Evolutionary conservation across 2,329 filamentous ascomycete genomes (phyloP).

Genomic region (Trichothecium roseum): DNA sequence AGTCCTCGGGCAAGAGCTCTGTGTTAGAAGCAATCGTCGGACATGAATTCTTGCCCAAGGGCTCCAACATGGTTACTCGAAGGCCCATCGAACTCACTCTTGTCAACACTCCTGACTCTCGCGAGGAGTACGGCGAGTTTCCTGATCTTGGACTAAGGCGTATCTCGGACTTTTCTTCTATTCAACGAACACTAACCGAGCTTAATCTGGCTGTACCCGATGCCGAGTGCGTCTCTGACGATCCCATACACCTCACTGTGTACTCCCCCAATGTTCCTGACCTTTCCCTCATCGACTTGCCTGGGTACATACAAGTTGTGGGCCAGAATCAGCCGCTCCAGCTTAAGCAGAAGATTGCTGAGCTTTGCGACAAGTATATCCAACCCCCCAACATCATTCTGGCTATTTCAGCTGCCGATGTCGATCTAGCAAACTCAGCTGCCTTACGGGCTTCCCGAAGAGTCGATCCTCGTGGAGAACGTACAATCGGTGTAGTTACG

Average conservation of each 20-base stretch:
- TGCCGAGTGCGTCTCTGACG: slow-evolving; percentile 85
- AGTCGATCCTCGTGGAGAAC: slow-evolving; percentile 87
- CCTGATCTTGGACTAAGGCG: slow-evolving; percentile 82
- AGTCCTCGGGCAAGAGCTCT: slow-evolving; percentile 96
- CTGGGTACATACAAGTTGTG: slow-evolving; percentile 93
- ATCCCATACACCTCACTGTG: slow-evolving; percentile 91
- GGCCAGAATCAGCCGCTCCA: slow-evolving; percentile 83
- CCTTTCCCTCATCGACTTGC: slow-evolving; percentile 88
- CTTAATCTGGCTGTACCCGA: slow-evolving; percentile 89
- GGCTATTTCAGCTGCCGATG: slow-evolving; percentile 93
- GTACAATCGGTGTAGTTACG: slow-evolving; percentile 96
- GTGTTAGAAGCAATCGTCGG: slow-evolving; percentile 95
- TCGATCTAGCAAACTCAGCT: slow-evolving; percentile 93
- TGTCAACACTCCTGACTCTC: slow-evolving; percentile 83
- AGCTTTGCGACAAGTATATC: slow-evolving; percentile 97
- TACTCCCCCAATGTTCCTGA: slow-evolving; percentile 94
- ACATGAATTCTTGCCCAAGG: slow-evolving; percentile 94
- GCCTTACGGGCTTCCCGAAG: slow-evolving; percentile 80
- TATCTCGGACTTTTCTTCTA: slow-evolving; percentile 82
- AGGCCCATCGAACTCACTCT: slow-evolving; percentile 92
- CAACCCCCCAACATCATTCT: slow-evolving; percentile 92
- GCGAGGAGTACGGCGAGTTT: slow-evolving; percentile 90
- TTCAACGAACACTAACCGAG: slow-evolving; percentile 89
- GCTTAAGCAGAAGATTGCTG: slow-evolving; percentile 89
- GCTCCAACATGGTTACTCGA: slow-evolving; percentile 96